Evolutionary conservation across 257 asterid genomes (phyloP), one percentile per base, ranked within the genome.

Genomic region (Verbascum thapsus): DNA sequence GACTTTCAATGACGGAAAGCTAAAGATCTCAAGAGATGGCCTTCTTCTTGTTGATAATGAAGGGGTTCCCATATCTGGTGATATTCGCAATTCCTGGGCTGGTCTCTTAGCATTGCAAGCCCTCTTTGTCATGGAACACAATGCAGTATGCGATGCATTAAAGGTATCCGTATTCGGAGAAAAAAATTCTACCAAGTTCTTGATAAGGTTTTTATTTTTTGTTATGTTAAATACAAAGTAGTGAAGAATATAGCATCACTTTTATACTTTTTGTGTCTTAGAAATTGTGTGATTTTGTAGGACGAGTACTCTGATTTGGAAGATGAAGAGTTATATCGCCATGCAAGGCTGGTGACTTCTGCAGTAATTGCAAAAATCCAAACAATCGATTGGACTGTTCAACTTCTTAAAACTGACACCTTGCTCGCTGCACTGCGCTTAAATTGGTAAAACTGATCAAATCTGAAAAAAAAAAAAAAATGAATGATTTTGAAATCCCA

Each of bases 311-410:
- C 66, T 2, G 55, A 72, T 2, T 9, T 83, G 23, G 40, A 49
- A 7, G 91, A 83, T 10, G 85, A 81, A 37, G 85, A 81, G 3
- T 30, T 86, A 22, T 86, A 83, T 47, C 78, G 68, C 0, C 79
- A 77, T 23, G 85, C 88, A 2, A 79, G 91, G 65, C 72, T 80
- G 10, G 88, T 81, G 49, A 86, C 91, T 22, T 74, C 91, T 22
- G 88, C 95, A 0, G 84, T 83, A 0, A 83, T 83, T 7, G 91
- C 95, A 0, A 86, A 86, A 63, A 63, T 86, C 49, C 95, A 86
- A 81, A 83, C 95, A 23, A 83, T 86, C 56, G 95, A 86, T 52
- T 86, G 95, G 95, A 81, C 91, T 0, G 75, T 86, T 9, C 91
- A 83, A 65, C 88, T 86, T 61, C 88, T 83, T 7, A 86, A 81